Evolutionary conservation across 2,329 filamentous ascomycete genomes (phyloP).

Genomic region (Epichloe aotearoae): DNA sequence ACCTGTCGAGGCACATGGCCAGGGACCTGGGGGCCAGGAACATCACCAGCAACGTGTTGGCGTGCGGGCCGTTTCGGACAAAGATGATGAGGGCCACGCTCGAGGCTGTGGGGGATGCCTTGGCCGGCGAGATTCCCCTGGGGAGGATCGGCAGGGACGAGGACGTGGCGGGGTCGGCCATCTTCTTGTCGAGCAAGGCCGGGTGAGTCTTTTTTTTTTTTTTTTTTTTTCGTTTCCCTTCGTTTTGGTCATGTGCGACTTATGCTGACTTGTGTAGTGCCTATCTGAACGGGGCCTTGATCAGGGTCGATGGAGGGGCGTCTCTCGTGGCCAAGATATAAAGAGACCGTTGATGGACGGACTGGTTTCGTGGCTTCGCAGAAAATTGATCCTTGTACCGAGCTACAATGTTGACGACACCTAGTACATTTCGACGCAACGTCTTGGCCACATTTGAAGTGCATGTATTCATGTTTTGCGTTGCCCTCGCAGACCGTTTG

Average conservation of each 20-base stretch:
- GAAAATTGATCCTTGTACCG: neutral
- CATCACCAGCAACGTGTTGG: constrained; percentile 54
- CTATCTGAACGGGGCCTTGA: constrained; percentile 52
- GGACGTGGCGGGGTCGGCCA: constrained; percentile 58
- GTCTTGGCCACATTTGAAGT: too few species aligned
- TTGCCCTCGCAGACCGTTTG: too few species aligned
- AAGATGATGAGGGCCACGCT: constrained; percentile 56
- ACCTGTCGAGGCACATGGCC: constrained; percentile 46
- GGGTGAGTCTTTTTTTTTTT: constrained; percentile 27
- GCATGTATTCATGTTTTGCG: too few species aligned
- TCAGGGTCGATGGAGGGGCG: constrained; percentile 47
- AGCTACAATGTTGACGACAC: too few species aligned
- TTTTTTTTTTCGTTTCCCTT: neutral
- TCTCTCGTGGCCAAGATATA: constrained; percentile 33
- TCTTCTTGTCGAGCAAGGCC: constrained; percentile 56
- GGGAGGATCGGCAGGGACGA: constrained; percentile 52
- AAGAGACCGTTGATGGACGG: too few species aligned
- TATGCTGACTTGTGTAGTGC: constrained; percentile 17
- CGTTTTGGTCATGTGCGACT: constrained; percentile 34
- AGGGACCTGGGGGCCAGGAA: constrained; percentile 44
- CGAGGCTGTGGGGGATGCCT: constrained; percentile 37
- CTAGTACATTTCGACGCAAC: too few species aligned
- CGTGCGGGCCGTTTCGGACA: constrained; percentile 57
- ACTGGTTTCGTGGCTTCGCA: too few species aligned
- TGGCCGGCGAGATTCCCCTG: constrained; percentile 47